Evolutionary conservation across 306 rosid species (phyloP).

Genomic region (Acacia acuminata): DNA sequence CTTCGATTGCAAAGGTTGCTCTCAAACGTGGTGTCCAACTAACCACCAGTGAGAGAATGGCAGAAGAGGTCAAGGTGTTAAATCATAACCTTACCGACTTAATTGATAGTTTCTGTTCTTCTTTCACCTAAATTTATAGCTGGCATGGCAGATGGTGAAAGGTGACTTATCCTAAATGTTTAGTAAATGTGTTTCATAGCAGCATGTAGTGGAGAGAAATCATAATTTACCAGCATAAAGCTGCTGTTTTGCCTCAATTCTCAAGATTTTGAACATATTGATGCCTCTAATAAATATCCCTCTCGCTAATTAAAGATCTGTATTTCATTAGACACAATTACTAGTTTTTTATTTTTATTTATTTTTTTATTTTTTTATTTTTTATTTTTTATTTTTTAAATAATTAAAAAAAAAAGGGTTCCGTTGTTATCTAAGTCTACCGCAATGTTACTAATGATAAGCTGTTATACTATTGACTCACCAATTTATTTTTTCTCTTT

Average conservation of each 20-base stretch:
- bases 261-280: constrained; percentile 12
- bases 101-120: constrained; percentile 12
- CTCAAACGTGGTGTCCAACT: constrained; percentile 97
- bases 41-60: constrained; percentile 98
- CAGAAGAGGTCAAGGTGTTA: constrained; percentile 92
- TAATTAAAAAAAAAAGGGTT: background rate
- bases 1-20: constrained; percentile 90
- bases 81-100: constrained; percentile 26
- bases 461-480: background rate
- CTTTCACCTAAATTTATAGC: constrained; percentile 18
- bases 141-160: constrained; percentile 7
- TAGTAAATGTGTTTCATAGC: background rate
- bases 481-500: background rate
- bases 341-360: background rate
- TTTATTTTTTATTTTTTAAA: no score
- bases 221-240: background rate
- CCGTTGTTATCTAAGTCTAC: background rate
- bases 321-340: background rate
- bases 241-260: background rate
- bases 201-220: background rate
- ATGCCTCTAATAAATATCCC: background rate
- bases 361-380: no score
- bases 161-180: background rate
- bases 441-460: background rate
- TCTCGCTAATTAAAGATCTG: background rate